Percentiles rank a stretch among this genome's conserved stretches.
Evolutionary conservation across 2,329 filamentous ascomycete species (phyloP).

Genomic region (Byssothecium circinans): DNA sequence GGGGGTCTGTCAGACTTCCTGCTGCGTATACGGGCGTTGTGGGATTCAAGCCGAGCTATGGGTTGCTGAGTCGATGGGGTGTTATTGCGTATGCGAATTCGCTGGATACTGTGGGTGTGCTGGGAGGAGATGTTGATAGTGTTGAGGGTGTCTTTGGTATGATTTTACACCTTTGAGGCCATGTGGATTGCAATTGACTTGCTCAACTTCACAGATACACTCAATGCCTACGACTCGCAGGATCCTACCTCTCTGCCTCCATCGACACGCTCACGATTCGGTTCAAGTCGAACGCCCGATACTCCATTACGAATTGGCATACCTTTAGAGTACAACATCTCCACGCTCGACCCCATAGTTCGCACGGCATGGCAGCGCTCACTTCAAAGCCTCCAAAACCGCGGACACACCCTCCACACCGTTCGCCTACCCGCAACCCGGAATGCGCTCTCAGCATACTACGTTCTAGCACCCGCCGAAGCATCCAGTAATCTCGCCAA

Average conservation of each 20-base stretch:
- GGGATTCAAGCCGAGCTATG: slow-evolving; percentile 91
- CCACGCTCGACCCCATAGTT: slow-evolving; percentile 72
- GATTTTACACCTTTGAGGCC: background rate
- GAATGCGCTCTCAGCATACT: slow-evolving; percentile 88
- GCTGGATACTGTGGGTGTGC: slow-evolving; percentile 82
- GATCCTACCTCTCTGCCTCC: slow-evolving; percentile 74
- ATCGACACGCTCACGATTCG: slow-evolving; percentile 55
- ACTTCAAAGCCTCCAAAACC: slow-evolving; percentile 60
- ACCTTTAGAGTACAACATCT: slow-evolving; percentile 81
- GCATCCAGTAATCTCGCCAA: slow-evolving; percentile 95
- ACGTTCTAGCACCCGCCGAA: slow-evolving; percentile 91
- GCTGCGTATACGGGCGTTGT: slow-evolving; percentile 82
- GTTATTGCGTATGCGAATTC: slow-evolving; percentile 93
- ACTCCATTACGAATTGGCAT: slow-evolving; percentile 55
- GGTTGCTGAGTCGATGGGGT: slow-evolving; percentile 80
- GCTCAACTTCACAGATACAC: slow-evolving; percentile 38
- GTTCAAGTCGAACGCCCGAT: background rate
- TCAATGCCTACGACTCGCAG: slow-evolving; percentile 64
- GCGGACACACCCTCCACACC: slow-evolving; percentile 72
- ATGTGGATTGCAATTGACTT: background rate
- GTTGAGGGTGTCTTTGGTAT: slow-evolving; percentile 48
- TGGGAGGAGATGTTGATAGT: slow-evolving; percentile 60
- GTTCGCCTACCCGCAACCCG: slow-evolving; percentile 82
- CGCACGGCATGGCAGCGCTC: slow-evolving; percentile 68
- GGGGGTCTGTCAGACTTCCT: slow-evolving; percentile 82